Evolutionary conservation across 2,329 filamentous ascomycete genomes (phyloP).

Genomic region (Fusarium poae): DNA sequence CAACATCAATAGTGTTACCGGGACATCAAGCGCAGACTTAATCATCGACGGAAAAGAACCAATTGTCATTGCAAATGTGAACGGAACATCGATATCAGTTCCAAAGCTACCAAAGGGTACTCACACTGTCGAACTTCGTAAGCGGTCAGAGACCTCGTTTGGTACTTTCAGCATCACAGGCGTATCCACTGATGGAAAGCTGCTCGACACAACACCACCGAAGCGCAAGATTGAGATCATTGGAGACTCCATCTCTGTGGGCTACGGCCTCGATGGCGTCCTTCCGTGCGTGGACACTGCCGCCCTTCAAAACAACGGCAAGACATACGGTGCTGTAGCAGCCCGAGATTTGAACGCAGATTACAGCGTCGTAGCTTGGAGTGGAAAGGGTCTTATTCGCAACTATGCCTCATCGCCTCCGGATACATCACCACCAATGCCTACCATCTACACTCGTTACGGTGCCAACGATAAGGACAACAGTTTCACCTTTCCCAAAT

Average conservation of each 20-base stretch:
- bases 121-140: constrained; percentile 36
- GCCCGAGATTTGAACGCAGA: constrained; percentile 58
- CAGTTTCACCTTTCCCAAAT: constrained; percentile 55
- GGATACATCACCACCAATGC: constrained; percentile 55
- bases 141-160: constrained; percentile 30
- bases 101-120: constrained; percentile 19
- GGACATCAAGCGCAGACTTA: constrained; percentile 30
- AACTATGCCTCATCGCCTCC: constrained; percentile 53
- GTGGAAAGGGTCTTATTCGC: constrained; percentile 58
- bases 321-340: constrained; percentile 59
- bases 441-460: constrained; percentile 58
- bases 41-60: constrained; percentile 32
- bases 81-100: constrained; percentile 18
- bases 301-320: constrained; percentile 55
- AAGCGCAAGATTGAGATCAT: constrained; percentile 59
- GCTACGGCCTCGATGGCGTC: constrained; percentile 59
- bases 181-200: constrained; percentile 22
- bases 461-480: constrained; percentile 56
- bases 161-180: constrained; percentile 19
- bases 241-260: constrained; percentile 61
- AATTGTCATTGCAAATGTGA: constrained; percentile 23
- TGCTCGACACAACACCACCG: constrained; percentile 43
- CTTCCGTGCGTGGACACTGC: constrained; percentile 57
- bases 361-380: constrained; percentile 60
- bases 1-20: constrained; percentile 26